phyloP scores from a whole-genome alignment of 169 alveolate genomes.

The Plasmodium fragile region DNA sequence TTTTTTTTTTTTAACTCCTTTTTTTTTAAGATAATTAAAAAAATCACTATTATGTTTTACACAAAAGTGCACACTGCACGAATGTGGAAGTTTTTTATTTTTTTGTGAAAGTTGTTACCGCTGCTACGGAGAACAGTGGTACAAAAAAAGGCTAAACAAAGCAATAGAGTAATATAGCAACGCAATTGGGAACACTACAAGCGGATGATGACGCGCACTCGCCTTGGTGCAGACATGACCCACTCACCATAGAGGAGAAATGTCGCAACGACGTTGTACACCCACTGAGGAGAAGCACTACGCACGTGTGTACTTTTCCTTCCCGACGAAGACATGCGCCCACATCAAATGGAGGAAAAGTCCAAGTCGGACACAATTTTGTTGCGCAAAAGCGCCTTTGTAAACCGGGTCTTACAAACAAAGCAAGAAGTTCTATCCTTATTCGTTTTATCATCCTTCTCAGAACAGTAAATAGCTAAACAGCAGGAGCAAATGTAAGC shows the following conservation, averaged over 20 bases:
- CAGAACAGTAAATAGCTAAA: constrained; percentile 85
- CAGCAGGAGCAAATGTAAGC: constrained; percentile 91
- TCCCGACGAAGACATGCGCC: not conserved
- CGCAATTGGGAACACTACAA: not conserved
- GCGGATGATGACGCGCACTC: not conserved
- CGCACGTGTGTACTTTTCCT: not conserved
- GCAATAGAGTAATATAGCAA: not conserved
- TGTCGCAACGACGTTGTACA: not conserved
- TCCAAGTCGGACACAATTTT: constrained; percentile 67
- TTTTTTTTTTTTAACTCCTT: not conserved
- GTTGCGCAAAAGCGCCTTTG: constrained; percentile 50
- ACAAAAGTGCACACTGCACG: not conserved
- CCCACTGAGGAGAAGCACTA: not conserved
- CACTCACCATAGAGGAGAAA: not conserved
- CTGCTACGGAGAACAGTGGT: not conserved
- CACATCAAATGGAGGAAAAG: constrained; percentile 6
- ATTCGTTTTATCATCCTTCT: constrained; percentile 75
- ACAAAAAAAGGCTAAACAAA: not conserved
- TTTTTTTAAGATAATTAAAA: not conserved
- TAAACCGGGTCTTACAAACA: constrained; percentile 76
- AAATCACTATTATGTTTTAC: not conserved
- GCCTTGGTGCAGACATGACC: not conserved
- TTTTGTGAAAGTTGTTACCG: not conserved
- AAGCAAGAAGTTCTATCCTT: constrained; percentile 79
- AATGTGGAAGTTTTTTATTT: not conserved